Base-by-base conservation (phyloP, 768 basidiomycete species). In the Suillus occidentalis region DNA sequence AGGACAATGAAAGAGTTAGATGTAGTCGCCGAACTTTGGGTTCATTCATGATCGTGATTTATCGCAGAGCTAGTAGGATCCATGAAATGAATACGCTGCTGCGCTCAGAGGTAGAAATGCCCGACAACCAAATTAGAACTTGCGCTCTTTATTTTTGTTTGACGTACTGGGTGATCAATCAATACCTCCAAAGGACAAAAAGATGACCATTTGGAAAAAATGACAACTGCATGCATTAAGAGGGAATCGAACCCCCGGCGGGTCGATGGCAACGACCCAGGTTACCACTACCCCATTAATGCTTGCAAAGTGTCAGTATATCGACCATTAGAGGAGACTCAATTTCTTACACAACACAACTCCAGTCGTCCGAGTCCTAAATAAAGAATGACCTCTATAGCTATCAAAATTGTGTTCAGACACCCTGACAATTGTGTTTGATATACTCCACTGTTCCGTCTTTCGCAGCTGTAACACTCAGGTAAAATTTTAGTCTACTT, bases 241-340 rank as follows among this genome's bases (percentile, higher is more conserved):
- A 72, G 86, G 85, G 87, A 87, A 88, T 88, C 85, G 86, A 88
- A 88, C 87, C 85, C 87, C 85, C 86, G 87, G 86, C 87, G 86
- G 87, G 85, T 87, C 86, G 72, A 73, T 73, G 72, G 72, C 72
- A 73, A 73, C 72, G 72, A 73, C 72, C 72, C 70, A 73, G 72
- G 72, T 73, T 73, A 73, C 72, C 72, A 73, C 72, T 73, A 73
- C 72, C 72, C 72, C 72, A 73, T 73, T 73, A 73, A 73, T 72
- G 72, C 72, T 63, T 28, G 16, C 18, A 0, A 4, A 10, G 4
- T 10, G 0, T 2, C 1, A 3, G 28, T 28, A 28, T 28, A 28
- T 28, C 28, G 28, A 28, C 28, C 28, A 28, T 28, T 28, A 31
- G 31, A 31, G 31, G 31, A 31, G 31, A 31, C 31, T 31, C 3